Conservation (phyloP, 176 grass and related monocot genomes). For the Dendrocalamus sinicus region DNA sequence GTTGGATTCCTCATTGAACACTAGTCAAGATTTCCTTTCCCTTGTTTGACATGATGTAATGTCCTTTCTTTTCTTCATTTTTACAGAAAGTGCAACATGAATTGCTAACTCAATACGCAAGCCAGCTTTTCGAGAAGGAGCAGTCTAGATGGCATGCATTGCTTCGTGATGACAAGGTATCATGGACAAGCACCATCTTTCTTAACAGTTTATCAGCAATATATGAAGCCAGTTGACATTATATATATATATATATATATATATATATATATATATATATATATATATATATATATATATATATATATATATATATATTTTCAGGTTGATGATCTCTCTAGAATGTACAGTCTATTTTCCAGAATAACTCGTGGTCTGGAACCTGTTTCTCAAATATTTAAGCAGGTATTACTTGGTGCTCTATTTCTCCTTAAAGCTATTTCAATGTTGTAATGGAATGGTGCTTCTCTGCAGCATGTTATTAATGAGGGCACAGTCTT, state of each 20-base stretch:
- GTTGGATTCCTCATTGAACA: not conserved
- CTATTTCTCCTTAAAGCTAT: constrained; percentile 23
- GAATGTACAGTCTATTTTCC: constrained; percentile 82
- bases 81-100: constrained; percentile 82
- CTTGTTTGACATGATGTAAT: not conserved
- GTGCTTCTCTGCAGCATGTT: constrained; percentile 66
- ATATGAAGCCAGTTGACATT: constrained; percentile 12
- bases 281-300: not conserved
- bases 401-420: constrained; percentile 52
- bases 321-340: constrained; percentile 78
- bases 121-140: constrained; percentile 78
- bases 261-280: not conserved
- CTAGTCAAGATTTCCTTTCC: not conserved
- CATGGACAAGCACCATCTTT: not conserved
- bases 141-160: constrained; percentile 73
- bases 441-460: constrained; percentile 3
- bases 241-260: too few species aligned
- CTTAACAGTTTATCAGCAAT: not conserved
- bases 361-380: constrained; percentile 74
- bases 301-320: not conserved
- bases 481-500: constrained; percentile 72
- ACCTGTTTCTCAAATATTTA: constrained; percentile 86
- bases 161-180: constrained; percentile 80
- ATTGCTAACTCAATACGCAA: constrained; percentile 63
- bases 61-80: constrained; percentile 4